These are phyloP conservation scores for Colletotrichum sp. DNA, from an alignment of 2,329 filamentous ascomycete genomes.

Conservation along the genomic window DNA sequence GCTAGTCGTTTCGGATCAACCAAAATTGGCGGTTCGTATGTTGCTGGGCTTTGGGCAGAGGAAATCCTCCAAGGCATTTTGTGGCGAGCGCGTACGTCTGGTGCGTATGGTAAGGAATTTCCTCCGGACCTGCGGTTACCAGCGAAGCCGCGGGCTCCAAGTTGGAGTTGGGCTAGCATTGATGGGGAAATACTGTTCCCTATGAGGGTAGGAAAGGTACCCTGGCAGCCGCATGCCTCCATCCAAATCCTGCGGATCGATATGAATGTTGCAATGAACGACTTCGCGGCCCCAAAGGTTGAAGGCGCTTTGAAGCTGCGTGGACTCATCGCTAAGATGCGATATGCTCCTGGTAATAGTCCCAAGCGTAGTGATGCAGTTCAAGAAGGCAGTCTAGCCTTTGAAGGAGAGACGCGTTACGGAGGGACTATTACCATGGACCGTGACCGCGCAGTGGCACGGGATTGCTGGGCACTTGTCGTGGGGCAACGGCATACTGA, in stretches of 20 bases:
- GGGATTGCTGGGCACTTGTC: neutral
- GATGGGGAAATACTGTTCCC: neutral
- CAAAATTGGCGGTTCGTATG: neutral
- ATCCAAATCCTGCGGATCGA: neutral
- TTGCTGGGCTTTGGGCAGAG: neutral
- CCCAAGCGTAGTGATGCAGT: neutral
- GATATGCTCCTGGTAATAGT: neutral
- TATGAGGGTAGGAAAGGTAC: neutral
- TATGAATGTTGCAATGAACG: neutral
- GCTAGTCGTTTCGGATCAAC: neutral
- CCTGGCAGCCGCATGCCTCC: neutral
- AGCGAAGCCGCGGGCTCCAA: neutral
- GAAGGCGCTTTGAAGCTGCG: neutral
- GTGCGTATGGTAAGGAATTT: no score
- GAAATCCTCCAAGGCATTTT: neutral
- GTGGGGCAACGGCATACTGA: no score
- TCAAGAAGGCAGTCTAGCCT: neutral
- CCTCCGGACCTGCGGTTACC: neutral
- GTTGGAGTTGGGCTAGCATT: neutral
- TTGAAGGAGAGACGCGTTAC: neutral
- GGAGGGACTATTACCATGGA: neutral
- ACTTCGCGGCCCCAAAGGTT: neutral
- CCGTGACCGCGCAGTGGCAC: neutral
- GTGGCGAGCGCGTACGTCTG: neutral
- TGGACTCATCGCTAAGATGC: neutral